A percentile compares a stretch with the other conserved stretches of the same genome.
Evolutionary conservation across 805 yeast genomes (phyloP).

Genomic region (Metschnikowia aberdeeniae): DNA sequence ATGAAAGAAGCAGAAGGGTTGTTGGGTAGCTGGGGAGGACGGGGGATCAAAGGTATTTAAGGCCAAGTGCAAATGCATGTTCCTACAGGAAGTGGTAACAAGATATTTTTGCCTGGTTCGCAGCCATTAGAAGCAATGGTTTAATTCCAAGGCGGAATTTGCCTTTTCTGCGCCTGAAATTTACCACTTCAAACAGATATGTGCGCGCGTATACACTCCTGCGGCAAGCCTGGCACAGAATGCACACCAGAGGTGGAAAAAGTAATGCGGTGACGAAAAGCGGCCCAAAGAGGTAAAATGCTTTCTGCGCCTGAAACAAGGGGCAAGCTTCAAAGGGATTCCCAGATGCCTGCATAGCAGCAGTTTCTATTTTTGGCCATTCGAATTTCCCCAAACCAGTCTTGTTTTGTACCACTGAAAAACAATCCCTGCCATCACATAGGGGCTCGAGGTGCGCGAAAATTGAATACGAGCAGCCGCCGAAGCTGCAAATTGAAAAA

Average conservation of each 20-base stretch:
- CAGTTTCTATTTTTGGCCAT: neutral
- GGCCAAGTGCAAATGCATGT: neutral
- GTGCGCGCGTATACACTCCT: neutral
- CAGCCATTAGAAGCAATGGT: constrained; percentile 10
- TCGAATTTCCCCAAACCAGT: too few relatives aligned
- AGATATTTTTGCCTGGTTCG: constrained; percentile 10
- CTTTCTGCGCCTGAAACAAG: constrained; percentile 1
- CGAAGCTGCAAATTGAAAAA: constrained; percentile 4
- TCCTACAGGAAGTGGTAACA: constrained; percentile 9
- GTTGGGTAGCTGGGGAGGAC: neutral
- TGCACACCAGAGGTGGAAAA: constrained; percentile 3
- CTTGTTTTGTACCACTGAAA: too few relatives aligned
- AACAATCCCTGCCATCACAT: too few relatives aligned
- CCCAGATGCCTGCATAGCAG: too few relatives aligned
- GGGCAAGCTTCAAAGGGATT: neutral
- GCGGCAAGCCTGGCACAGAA: neutral
- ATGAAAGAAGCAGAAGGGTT: neutral
- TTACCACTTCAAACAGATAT: constrained; percentile 5
- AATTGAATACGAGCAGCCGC: neutral
- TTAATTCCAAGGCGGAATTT: constrained; percentile 5
- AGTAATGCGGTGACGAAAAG: constrained; percentile 1
- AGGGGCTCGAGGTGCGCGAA: constrained; percentile 1
- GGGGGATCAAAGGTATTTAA: constrained; percentile 10
- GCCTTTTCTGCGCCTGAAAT: constrained; percentile 4
- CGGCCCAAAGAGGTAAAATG: constrained; percentile 1